Conservation (phyloP, 805 yeast genomes). For the Zygosaccharomyces rouxii region DNA sequence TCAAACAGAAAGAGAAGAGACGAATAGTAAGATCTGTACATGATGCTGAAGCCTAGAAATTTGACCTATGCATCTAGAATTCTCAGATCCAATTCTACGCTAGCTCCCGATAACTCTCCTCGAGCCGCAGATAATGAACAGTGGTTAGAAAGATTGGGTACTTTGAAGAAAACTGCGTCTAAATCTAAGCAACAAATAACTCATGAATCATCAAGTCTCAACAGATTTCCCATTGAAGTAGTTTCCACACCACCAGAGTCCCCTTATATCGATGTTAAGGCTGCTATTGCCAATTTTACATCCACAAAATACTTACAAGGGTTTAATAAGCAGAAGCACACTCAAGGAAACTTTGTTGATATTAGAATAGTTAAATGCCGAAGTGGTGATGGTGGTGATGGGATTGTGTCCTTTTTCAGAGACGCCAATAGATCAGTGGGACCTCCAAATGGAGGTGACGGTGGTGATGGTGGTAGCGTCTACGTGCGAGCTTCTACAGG, state of each 20-base stretch:
- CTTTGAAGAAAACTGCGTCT: slow-evolving; percentile 3
- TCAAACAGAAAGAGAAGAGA: background rate
- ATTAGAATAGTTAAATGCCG: slow-evolving; percentile 58
- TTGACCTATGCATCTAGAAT: background rate
- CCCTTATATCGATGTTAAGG: slow-evolving; percentile 19
- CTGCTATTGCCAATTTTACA: slow-evolving; percentile 28
- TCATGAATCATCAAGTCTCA: background rate
- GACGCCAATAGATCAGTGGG: slow-evolving; percentile 83
- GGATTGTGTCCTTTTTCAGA: slow-evolving; percentile 77
- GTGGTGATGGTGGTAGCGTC: slow-evolving; percentile 87
- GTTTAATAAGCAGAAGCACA: slow-evolving; percentile 43
- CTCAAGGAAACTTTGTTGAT: slow-evolving; percentile 48
- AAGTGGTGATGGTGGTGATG: slow-evolving; percentile 88
- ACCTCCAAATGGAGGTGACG: slow-evolving; percentile 99
- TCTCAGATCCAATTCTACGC: slow-evolving; percentile 5
- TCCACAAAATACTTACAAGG: slow-evolving; percentile 30
- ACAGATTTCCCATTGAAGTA: slow-evolving; percentile 14
- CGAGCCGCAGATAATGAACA: slow-evolving; percentile 40
- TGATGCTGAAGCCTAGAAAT: background rate
- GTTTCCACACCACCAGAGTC: slow-evolving; percentile 23
- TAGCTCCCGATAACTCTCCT: slow-evolving; percentile 40
- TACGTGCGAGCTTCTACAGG: slow-evolving; percentile 78
- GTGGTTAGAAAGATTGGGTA: slow-evolving; percentile 36
- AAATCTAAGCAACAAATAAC: background rate
- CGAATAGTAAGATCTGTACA: background rate